phyloP scores from a whole-genome alignment of 192 early-diverging fungal species.

The Chytriomyces sp. region DNA sequence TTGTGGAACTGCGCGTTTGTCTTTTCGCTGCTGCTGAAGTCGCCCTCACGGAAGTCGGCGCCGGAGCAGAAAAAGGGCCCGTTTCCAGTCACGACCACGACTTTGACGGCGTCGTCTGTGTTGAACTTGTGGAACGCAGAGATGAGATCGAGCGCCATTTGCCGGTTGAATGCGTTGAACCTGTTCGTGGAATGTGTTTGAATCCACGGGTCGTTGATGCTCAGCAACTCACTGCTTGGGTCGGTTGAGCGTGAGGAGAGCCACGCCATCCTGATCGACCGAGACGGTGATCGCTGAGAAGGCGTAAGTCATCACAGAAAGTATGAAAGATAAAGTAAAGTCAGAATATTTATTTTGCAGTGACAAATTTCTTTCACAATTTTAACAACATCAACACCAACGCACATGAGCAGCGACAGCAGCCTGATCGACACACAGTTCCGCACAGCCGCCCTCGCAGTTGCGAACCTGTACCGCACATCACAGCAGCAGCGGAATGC shows the following conservation, averaged over 20 bases:
- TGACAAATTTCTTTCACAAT: background rate
- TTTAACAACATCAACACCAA: background rate
- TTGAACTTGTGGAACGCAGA: constrained; percentile 24
- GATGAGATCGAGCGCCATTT: constrained; percentile 14
- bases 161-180: constrained; percentile 13
- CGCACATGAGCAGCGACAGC: constrained; percentile 3
- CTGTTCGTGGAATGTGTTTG: background rate
- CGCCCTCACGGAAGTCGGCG: constrained; percentile 34
- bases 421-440: constrained; percentile 1
- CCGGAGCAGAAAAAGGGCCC: constrained; percentile 37
- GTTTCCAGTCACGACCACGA: constrained; percentile 38
- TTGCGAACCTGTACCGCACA: constrained; percentile 14
- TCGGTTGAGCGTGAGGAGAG: background rate
- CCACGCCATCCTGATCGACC: background rate
- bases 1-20: constrained; percentile 8
- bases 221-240: background rate
- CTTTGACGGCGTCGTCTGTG: constrained; percentile 34
- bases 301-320: background rate
- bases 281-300: background rate
- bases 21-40: constrained; percentile 6
- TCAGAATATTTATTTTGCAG: background rate
- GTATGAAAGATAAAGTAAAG: background rate
- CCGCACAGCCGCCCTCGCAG: constrained; percentile 24
- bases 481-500: background rate
- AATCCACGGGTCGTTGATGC: background rate